Evolutionary conservation across 164 flowering plant species (phyloP), one percentile per base, ranked within the genome.

Genomic region (Cinnamomum chago): DNA sequence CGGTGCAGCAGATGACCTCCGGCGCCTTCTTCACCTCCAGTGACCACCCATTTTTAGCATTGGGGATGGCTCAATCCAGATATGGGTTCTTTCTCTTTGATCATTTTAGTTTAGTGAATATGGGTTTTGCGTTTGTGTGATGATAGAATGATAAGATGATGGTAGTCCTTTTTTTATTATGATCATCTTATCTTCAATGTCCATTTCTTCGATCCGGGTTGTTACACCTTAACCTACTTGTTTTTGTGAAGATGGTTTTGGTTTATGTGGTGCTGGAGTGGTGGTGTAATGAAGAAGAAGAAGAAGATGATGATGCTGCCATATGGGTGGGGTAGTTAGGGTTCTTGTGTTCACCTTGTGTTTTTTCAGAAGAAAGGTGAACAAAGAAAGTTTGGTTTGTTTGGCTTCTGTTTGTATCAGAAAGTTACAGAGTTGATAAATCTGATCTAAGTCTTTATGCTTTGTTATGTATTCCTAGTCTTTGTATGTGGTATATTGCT

Each of bases 1-100:
- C 67, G 84, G 82, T 50, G 89, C 89, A 0, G 77, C 86, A 0
- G 84, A 83, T 17, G 71, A 78, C 74, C 86, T 88, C 60, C 75
- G 85, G 25, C 81, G 86, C 2, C 62, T 85, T 47, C 70, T 86
- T 22, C 82, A 82, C 50, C 88, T 88, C 75, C 80, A 13, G n/a
- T 65, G 69, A 67, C 10, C 12, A 64, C 23, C 28, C 27, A 2
- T 3, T 64, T 24, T 22, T 64, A 20, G 23, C 22, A 2, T 20
- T 28, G 50, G 40, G 69, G 9, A 14, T 28, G 40, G 28, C 3
- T 28, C 50, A 17, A 55, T 55, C n/a, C 60, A 55, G 20, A 14
- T 20, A 30, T 13, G n/a, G 47, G 22, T 28, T 28, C 28, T 33
- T 30, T 20, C 40, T 33, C 69, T 15, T 67, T 33, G 28, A 28